Evolutionary conservation across 139 green algal species (phyloP).

Genomic region (Chlorella sp.): DNA sequence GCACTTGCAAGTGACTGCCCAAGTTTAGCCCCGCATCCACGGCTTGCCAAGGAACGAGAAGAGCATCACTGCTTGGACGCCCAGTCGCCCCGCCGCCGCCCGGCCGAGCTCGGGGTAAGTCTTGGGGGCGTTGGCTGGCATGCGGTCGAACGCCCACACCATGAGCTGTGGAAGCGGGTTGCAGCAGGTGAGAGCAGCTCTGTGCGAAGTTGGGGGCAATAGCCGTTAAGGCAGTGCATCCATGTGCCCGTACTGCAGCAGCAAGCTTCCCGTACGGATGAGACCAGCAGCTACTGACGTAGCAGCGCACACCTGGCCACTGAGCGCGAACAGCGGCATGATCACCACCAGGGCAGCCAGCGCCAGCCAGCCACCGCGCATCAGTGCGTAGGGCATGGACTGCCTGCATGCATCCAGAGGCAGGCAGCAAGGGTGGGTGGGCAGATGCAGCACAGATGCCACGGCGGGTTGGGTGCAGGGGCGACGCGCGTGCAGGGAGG

Average conservation of each 20-base stretch:
- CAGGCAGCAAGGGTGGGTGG: neutral
- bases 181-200: neutral
- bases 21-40: too few relatives aligned
- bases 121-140: slow-evolving; percentile 20
- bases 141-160: slow-evolving; percentile 34
- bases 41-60: slow-evolving; percentile 37
- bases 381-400: slow-evolving; percentile 51
- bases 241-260: too few relatives aligned
- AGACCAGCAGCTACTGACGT: too few relatives aligned
- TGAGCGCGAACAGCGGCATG: slow-evolving; percentile 44
- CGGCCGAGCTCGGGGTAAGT: slow-evolving; percentile 49
- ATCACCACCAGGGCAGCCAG: slow-evolving; percentile 24
- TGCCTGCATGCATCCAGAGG: slow-evolving; percentile 21
- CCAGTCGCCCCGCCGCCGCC: neutral
- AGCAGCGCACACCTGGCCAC: slow-evolving; percentile 7
- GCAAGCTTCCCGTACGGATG: too few relatives aligned
- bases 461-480: neutral
- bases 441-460: neutral
- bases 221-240: neutral
- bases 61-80: slow-evolving; percentile 29
- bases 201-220: neutral
- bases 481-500: neutral
- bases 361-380: slow-evolving; percentile 48
- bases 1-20: too few relatives aligned
- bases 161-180: slow-evolving; percentile 36